Conservation (phyloP, 2,329 filamentous ascomycete genomes). For the Cytospora mali region DNA sequence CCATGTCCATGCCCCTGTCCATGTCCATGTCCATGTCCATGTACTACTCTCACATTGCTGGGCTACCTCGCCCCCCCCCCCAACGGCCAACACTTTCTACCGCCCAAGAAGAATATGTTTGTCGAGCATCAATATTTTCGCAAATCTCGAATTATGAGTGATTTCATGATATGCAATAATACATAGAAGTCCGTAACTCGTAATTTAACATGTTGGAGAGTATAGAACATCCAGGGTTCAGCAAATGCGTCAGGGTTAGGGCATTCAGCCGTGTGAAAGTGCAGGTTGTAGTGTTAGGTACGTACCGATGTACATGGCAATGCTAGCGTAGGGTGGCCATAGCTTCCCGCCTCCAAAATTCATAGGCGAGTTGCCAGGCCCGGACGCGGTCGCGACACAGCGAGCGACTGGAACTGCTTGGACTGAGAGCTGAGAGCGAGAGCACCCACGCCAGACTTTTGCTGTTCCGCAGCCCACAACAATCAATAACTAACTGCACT, state of each 20-base stretch:
- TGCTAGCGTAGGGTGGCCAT: not conserved
- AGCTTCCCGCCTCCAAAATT: conserved; percentile 19
- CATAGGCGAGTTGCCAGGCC: conserved; percentile 10
- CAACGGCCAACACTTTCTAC: too few species aligned
- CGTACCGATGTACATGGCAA: not conserved
- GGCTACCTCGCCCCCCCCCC: too few species aligned
- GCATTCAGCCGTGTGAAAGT: not conserved
- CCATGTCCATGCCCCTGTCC: too few species aligned
- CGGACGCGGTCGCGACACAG: conserved; percentile 25
- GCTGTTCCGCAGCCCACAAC: not conserved
- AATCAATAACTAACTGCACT: not conserved
- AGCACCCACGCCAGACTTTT: not conserved
- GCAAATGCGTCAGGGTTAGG: conserved; percentile 1
- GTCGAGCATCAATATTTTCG: too few species aligned
- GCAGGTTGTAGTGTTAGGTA: not conserved
- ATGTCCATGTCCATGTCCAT: too few species aligned
- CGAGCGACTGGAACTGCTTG: not conserved
- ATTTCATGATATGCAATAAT: too few species aligned
- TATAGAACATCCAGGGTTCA: too few species aligned
- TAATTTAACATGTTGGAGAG: too few species aligned
- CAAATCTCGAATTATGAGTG: too few species aligned
- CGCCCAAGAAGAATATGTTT: too few species aligned
- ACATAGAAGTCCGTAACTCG: too few species aligned
- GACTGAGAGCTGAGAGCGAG: not conserved
- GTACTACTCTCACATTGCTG: too few species aligned